phyloP scores from a whole-genome alignment of 108 stramenopile genomes.

The Mayamaea pseudoterrestris region DNA sequence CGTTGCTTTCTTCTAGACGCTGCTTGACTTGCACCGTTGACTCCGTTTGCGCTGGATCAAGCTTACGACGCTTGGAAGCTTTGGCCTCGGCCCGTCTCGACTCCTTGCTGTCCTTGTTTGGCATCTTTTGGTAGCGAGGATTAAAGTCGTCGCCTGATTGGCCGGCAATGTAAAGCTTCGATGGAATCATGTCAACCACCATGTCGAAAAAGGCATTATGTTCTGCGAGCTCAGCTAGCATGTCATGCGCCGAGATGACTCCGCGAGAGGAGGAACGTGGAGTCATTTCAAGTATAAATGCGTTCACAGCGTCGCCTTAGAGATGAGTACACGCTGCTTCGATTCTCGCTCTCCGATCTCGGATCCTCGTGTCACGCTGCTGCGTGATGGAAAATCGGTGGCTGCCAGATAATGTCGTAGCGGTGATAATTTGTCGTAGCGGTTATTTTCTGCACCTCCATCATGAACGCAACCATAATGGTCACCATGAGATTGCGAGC shows the following conservation, averaged over 20 bases:
- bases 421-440: no score
- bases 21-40: slow-evolving; percentile 59
- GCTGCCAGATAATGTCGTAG: no score
- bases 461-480: no score
- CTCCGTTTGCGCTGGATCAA: slow-evolving; percentile 51
- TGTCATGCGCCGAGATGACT: slow-evolving; percentile 2
- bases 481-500: no score
- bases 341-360: no score
- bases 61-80: slow-evolving; percentile 61
- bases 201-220: slow-evolving; percentile 74
- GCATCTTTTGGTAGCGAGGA: slow-evolving; percentile 52
- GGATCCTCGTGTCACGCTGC: no score
- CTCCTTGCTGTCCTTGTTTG: slow-evolving; percentile 65
- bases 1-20: slow-evolving; percentile 32
- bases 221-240: slow-evolving; percentile 46
- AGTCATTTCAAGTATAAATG: no score
- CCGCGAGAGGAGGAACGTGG: no score
- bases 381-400: no score
- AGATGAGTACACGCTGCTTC: background rate
- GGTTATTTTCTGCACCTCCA: no score
- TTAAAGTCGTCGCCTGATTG: slow-evolving; percentile 39
- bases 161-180: slow-evolving; percentile 66
- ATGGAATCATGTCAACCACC: slow-evolving; percentile 77
- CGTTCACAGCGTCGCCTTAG: background rate
- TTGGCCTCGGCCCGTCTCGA: slow-evolving; percentile 48